Evolutionary conservation across 2,329 filamentous ascomycete species (phyloP).

Genomic region (Xylaria sp.): DNA sequence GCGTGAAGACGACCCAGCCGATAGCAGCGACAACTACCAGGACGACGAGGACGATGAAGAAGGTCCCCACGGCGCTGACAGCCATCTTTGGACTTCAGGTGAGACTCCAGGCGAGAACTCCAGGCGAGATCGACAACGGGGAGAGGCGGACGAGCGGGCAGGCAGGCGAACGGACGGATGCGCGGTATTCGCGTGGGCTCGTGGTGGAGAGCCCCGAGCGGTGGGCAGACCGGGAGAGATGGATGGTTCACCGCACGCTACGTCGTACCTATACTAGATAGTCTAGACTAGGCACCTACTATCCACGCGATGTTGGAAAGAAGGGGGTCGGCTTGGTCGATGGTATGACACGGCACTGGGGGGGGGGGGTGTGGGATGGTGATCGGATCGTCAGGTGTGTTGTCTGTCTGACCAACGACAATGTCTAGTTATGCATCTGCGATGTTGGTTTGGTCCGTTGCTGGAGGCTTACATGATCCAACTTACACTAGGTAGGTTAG

Average conservation of each 20-base stretch:
- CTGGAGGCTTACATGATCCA: background rate
- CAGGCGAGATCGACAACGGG: slow-evolving; percentile 10
- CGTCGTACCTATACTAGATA: too few relatives aligned
- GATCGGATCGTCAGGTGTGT: slow-evolving; percentile 6
- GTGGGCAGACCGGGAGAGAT: too few relatives aligned
- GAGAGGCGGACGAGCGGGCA: background rate
- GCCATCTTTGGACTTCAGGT: slow-evolving; percentile 48
- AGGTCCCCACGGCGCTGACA: slow-evolving; percentile 68
- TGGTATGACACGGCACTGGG: slow-evolving; percentile 7
- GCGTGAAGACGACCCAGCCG: slow-evolving; percentile 77
- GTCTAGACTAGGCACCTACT: too few relatives aligned
- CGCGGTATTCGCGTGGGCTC: slow-evolving; percentile 9
- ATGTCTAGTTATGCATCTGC: slow-evolving; percentile 14
- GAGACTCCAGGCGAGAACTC: slow-evolving; percentile 22
- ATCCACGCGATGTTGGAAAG: slow-evolving; percentile 2
- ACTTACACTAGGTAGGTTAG: background rate
- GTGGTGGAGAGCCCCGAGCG: slow-evolving; percentile 28
- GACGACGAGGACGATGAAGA: slow-evolving; percentile 78
- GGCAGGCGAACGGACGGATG: background rate
- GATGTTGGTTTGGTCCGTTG: background rate
- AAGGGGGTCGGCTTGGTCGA: background rate
- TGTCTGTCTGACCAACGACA: slow-evolving; percentile 6
- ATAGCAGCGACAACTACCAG: slow-evolving; percentile 65
- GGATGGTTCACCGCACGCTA: too few relatives aligned
- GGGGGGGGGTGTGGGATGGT: slow-evolving; percentile 5